Evolutionary conservation across 1,284 basidiomycete genomes (phyloP).

Genomic region (Pseudomicrostroma phylloplanum): DNA sequence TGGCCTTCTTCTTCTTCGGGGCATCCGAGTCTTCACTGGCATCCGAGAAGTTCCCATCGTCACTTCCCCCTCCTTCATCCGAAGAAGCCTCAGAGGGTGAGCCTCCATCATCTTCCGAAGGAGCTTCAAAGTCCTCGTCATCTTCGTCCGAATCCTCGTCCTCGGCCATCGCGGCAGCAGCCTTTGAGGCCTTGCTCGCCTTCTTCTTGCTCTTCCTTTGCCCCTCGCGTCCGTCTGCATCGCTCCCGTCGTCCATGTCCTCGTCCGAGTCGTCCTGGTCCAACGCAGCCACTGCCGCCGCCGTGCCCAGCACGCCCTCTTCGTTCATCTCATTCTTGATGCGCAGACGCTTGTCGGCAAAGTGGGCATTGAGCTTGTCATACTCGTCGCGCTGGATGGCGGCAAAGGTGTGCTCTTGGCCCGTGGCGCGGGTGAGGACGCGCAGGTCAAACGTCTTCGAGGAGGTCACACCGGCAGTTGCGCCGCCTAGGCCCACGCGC

Average conservation of each 20-base stretch:
- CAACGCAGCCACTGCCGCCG: constrained; percentile 60
- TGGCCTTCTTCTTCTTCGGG: constrained; percentile 37
- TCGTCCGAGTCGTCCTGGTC: constrained; percentile 66
- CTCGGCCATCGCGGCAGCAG: constrained; percentile 20
- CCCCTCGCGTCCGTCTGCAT: constrained; percentile 59
- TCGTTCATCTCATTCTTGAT: constrained; percentile 89
- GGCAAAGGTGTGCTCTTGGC: constrained; percentile 66
- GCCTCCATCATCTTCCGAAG: constrained; percentile 36
- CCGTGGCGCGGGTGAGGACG: constrained; percentile 67
- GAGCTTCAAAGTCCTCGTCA: constrained; percentile 81
- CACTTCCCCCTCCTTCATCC: constrained; percentile 53
- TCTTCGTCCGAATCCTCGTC: constrained; percentile 52
- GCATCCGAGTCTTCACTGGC: constrained; percentile 21
- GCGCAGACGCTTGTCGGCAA: constrained; percentile 82
- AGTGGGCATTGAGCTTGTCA: constrained; percentile 72
- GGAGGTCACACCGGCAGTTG: constrained; percentile 61
- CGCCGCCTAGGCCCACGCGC: constrained; percentile 68
- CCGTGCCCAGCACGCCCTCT: constrained; percentile 35
- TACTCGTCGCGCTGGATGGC: constrained; percentile 95
- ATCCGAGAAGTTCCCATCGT: constrained; percentile 13
- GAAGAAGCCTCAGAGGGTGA: constrained; percentile 53
- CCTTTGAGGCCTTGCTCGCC: constrained; percentile 42
- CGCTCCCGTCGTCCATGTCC: constrained; percentile 27
- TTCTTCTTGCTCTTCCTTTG: constrained; percentile 55
- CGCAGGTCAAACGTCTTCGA: constrained; percentile 92